phyloP scores from a whole-genome alignment of 179 eudicot species.

The Silene noctiflora region DNA sequence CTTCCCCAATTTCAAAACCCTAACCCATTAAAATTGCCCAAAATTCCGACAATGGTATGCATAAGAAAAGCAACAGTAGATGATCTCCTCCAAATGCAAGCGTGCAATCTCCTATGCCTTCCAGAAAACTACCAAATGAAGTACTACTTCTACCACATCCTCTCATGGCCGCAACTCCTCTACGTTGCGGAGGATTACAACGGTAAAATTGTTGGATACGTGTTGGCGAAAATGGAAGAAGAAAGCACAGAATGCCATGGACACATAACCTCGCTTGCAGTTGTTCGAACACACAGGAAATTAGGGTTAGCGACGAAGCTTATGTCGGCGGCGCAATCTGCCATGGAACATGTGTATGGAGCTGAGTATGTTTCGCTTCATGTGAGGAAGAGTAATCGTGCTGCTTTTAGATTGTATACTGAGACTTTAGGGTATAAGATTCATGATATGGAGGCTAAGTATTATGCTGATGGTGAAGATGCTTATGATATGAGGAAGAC shows the following conservation, averaged over 20 bases:
- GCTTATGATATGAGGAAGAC: constrained; percentile 93
- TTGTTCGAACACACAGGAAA: constrained; percentile 75
- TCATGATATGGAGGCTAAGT: constrained; percentile 82
- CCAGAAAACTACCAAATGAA: constrained; percentile 92
- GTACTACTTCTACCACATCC: constrained; percentile 76
- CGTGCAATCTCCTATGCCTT: constrained; percentile 64
- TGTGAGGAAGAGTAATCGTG: constrained; percentile 80
- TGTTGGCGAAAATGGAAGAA: constrained; percentile 90
- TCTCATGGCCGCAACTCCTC: constrained; percentile 83
- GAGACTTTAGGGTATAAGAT: constrained; percentile 74
- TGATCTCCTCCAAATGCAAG: constrained; percentile 73
- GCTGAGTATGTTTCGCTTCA: constrained; percentile 75
- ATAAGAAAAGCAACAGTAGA: constrained; percentile 70
- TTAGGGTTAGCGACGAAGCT: constrained; percentile 83
- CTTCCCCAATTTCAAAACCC: constrained; percentile 18
- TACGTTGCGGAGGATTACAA: constrained; percentile 87
- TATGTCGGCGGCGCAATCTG: constrained; percentile 86
- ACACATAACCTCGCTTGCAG: constrained; percentile 88
- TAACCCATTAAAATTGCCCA: constrained; percentile 16
- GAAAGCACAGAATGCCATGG: constrained; percentile 78
- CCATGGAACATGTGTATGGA: constrained; percentile 66
- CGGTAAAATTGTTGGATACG: constrained; percentile 85
- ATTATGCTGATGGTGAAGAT: constrained; percentile 95
- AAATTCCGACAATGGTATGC: constrained; percentile 54
- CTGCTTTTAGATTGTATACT: constrained; percentile 72